Conservation (phyloP, 495 filamentous ascomycete species). For the Hamigera avellanea region DNA sequence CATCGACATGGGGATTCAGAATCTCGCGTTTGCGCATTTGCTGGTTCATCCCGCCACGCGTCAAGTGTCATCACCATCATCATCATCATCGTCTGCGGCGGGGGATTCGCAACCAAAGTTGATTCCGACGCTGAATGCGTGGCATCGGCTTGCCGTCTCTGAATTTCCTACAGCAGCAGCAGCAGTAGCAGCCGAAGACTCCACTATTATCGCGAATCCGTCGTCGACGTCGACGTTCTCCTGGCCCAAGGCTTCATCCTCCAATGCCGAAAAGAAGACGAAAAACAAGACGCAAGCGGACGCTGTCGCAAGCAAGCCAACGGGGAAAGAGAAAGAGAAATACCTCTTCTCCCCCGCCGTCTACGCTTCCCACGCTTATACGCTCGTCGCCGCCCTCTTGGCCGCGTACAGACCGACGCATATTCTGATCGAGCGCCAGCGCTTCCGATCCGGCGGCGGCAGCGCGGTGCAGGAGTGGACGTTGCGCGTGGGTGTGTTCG, state of each 20-base stretch:
- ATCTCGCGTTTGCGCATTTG: conserved; percentile 57
- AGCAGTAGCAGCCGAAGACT: too few relatives aligned
- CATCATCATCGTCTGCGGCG: too few relatives aligned
- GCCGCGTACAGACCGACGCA: conserved; percentile 46
- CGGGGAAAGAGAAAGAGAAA: conserved; percentile 4
- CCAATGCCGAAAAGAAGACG: conserved; percentile 2
- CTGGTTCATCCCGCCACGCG: conserved; percentile 4
- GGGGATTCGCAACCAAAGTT: too few relatives aligned
- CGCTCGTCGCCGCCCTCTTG: conserved; percentile 42
- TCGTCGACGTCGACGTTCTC: too few relatives aligned
- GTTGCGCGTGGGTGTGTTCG: conserved; percentile 77
- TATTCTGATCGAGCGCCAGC: conserved; percentile 82
- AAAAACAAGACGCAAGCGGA: conserved; percentile 1
- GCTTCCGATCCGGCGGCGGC: conserved; percentile 59
- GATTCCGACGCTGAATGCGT: conserved; percentile 19
- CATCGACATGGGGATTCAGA: conserved; percentile 80
- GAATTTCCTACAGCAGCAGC: conserved; percentile 6
- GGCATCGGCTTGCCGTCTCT: conserved; percentile 22
- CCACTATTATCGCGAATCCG: not conserved
- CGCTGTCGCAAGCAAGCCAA: too few relatives aligned
- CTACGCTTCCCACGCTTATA: conserved; percentile 51
- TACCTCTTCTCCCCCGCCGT: conserved; percentile 39
- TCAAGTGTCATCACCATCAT: too few relatives aligned
- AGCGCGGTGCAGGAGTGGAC: conserved; percentile 78
- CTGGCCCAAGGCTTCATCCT: too few relatives aligned